Percentiles rank a stretch among this genome's conserved stretches.
These are phyloP conservation scores for Epichloe sibirici DNA, from an alignment of 2,329 filamentous ascomycete genomes.

Conservation along the genomic window DNA sequence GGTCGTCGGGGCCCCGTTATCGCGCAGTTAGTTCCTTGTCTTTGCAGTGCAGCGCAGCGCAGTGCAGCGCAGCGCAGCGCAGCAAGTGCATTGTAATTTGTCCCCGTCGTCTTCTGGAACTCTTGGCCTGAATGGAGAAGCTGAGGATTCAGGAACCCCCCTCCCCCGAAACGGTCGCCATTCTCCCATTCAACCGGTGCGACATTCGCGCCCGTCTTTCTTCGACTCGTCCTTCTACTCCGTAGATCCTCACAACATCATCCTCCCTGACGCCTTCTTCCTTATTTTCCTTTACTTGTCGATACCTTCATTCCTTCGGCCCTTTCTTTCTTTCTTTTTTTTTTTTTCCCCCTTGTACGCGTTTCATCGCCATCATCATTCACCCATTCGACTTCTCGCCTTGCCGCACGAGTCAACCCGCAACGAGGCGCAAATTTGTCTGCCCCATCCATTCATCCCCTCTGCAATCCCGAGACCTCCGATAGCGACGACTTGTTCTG, in stretches of 20 bases:
- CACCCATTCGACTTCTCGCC: background rate
- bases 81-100: background rate
- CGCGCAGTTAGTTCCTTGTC: background rate
- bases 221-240: slow-evolving; percentile 5
- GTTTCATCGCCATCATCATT: slow-evolving; percentile 4
- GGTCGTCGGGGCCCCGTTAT: background rate
- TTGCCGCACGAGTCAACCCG: background rate
- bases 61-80: background rate
- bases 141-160: slow-evolving; percentile 6
- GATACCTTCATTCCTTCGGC: slow-evolving; percentile 1
- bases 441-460: background rate
- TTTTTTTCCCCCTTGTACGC: background rate
- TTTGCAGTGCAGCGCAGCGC: background rate
- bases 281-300: slow-evolving; percentile 3
- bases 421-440: slow-evolving; percentile 2
- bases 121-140: slow-evolving; percentile 5
- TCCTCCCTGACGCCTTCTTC: slow-evolving; percentile 4
- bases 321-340: background rate
- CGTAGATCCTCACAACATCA: slow-evolving; percentile 2
- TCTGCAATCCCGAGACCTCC: background rate
- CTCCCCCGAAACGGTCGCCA: slow-evolving; percentile 1
- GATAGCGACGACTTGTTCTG: background rate
- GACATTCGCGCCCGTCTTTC: slow-evolving; percentile 1
- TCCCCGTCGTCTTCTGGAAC: slow-evolving; percentile 3
- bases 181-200: background rate